Evolutionary conservation across 78 protist species (phyloP).

Genomic region (Speleostelium caveatum): DNA sequence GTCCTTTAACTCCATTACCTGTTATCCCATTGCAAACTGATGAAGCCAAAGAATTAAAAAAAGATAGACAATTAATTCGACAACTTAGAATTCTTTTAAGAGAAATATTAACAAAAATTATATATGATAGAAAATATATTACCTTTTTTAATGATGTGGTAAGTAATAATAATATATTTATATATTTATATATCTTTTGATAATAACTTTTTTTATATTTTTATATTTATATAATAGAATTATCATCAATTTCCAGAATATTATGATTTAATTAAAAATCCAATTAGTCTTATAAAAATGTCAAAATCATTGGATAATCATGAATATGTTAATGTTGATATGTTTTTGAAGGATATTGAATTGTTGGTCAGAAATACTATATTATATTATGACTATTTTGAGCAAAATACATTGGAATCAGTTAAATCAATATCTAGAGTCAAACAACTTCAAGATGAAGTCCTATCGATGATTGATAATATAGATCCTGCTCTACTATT

Average conservation of each 20-base stretch:
- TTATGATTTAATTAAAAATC: slow-evolving; percentile 67
- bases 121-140: slow-evolving; percentile 48
- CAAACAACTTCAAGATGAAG: slow-evolving; percentile 55
- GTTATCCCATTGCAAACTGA: neutral
- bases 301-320: slow-evolving; percentile 38
- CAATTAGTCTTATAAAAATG: slow-evolving; percentile 50
- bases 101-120: slow-evolving; percentile 48
- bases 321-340: slow-evolving; percentile 21
- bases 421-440: slow-evolving; percentile 37
- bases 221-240: slow-evolving; percentile 24
- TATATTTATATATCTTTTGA: neutral
- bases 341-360: slow-evolving; percentile 59
- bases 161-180: slow-evolving; percentile 6
- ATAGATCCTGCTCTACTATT: slow-evolving; percentile 31
- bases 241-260: slow-evolving; percentile 55
- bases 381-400: slow-evolving; percentile 23
- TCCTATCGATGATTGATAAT: slow-evolving; percentile 37
- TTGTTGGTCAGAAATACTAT: slow-evolving; percentile 35
- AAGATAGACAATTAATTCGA: slow-evolving; percentile 60
- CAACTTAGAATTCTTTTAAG: slow-evolving; percentile 62
- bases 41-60: slow-evolving; percentile 26
- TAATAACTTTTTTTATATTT: neutral
- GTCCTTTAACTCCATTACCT: slow-evolving; percentile 8
- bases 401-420: slow-evolving; percentile 22
- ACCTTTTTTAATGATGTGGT: slow-evolving; percentile 60